phyloP scores from a whole-genome alignment of 2,329 filamentous ascomycete genomes.

The Cryphonectria parasitica region DNA sequence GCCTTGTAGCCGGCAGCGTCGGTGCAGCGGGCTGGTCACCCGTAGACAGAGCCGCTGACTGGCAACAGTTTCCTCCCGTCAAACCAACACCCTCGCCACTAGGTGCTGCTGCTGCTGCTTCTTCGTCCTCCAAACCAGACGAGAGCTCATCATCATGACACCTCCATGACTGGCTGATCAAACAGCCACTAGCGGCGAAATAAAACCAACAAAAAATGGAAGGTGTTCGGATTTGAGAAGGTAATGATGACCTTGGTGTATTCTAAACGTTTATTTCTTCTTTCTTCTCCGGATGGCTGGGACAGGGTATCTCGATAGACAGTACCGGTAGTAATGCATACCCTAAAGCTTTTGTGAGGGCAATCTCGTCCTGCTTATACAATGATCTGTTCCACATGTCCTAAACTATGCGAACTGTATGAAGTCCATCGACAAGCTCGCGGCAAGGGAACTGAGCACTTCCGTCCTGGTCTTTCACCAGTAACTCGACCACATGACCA shows the following conservation, averaged over 20 bases:
- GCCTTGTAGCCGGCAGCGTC: constrained; percentile 76
- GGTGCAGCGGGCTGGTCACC: constrained; percentile 75
- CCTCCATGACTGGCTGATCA: not conserved
- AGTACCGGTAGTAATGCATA: constrained; percentile 10
- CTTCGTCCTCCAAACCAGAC: constrained; percentile 16
- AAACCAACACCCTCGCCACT: constrained; percentile 26
- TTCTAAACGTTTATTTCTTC: not conserved
- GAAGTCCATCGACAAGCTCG: not conserved
- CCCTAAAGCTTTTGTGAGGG: not conserved
- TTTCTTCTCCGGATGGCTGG: not conserved
- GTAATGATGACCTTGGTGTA: not conserved
- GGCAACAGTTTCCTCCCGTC: constrained; percentile 38
- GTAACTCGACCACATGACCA: not conserved
- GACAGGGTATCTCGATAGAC: not conserved
- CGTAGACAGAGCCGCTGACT: constrained; percentile 54
- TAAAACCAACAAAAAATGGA: not conserved
- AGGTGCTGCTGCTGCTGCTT: not conserved
- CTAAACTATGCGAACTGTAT: not conserved
- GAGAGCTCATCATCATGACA: constrained; percentile 16
- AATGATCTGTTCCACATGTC: not conserved
- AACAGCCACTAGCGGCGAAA: not conserved
- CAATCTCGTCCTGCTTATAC: not conserved
- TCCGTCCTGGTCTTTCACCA: not conserved
- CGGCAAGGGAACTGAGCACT: not conserved
- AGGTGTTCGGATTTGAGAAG: not conserved